Evolutionary conservation across 2,329 filamentous ascomycete genomes (phyloP), one percentile per base, ranked within the genome.

Genomic region (Apiospora sp.): DNA sequence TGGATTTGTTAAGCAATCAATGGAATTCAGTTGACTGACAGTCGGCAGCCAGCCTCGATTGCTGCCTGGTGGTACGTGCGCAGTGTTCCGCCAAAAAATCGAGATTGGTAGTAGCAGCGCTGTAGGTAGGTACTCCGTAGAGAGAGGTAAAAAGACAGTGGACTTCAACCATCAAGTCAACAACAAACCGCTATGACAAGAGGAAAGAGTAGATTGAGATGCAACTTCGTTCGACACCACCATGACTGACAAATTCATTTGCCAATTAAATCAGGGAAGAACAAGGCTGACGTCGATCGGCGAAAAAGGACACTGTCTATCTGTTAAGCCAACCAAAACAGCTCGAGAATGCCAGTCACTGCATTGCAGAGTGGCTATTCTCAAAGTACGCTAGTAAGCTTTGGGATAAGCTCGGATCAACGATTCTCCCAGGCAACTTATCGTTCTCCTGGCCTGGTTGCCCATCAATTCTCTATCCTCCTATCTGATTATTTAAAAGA

Each of bases 21-120:
- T 64, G 58, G 58, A 64, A 64, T 30, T 58, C 54, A 61, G 54
- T 61, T 61, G 54, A 37, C 30, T 61, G 54, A 64, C 51, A 58
- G 51, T 58, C 54, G 54, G 54, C 58, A 41, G 58, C 58, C 58
- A 64, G 58, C 58, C 58, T 64, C 34, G 58, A 64, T 64, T 41
- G 58, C n/a, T 64, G 58, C 58, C 58, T 64, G 58, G 58, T 64
- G 58, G 58, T 64, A 64, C 58, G 58, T 64, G 58, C 58, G 41
- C 58, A 41, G 30, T 10, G 58, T 64, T 64, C 58, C 58, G 58
- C 58, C 54, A 22, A 12, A 64, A 41, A 64, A 41, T 22, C 58
- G 58, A 64, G 19, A n/a, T 64, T 64, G 58, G 58, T n/a, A 41
- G 58, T 22, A 16, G 24, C 27, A 34, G n/a, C 13, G 6, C 22